Base-by-base conservation (phyloP, 2,329 filamentous ascomycete species). In the Penicillium sp. region DNA sequence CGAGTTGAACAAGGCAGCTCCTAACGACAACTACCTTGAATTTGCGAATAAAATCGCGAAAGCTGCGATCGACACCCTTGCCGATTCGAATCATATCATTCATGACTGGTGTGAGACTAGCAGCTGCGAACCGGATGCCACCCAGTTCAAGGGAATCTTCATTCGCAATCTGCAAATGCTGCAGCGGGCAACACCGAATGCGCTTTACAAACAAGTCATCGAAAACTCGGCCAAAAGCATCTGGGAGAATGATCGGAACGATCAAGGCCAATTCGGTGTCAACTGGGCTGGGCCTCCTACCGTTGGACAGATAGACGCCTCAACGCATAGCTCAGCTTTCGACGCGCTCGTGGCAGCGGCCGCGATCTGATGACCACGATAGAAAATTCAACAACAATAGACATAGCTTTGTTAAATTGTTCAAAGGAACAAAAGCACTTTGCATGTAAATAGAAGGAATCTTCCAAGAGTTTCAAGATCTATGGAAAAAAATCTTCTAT, bases 71-170 rank as follows among this genome's bases (percentile, higher is more conserved):
- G 61, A 64, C 10, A 60, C 72, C 21, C 67, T 84, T 5, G 67
- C 77, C 3, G 76, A 80, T 55, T 52, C 69, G 0, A 69, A 78
- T 48, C 77, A 79, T 10, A 75, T 86, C 23, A 71, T 87, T 1
- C 77, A 77, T 54, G 83, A 87, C 54, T 59, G 68, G 19, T 86
- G 83, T 59, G 83, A 86, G 61, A 77, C 79, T 1, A 45, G 56
- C 31, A 66, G 75, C 54, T 83, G 78, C 50, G 77, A 75, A 10
- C 81, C 60, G 3, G 61, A 86, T 55, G 81, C 78, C 1, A 78
- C 83, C 29, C 85, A 89, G 64, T 91, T 91, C 79, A 91, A 91
- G 71, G 88, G 88, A 3, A 77, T 90, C 31, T 89, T 90, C 59
- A 78, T 83, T 14, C 80, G 87, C 18, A 89, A 89, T 65, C 73